phyloP scores from a whole-genome alignment of 352 stramenopile genomes.

The Phytophthora macrochlamydospora region DNA sequence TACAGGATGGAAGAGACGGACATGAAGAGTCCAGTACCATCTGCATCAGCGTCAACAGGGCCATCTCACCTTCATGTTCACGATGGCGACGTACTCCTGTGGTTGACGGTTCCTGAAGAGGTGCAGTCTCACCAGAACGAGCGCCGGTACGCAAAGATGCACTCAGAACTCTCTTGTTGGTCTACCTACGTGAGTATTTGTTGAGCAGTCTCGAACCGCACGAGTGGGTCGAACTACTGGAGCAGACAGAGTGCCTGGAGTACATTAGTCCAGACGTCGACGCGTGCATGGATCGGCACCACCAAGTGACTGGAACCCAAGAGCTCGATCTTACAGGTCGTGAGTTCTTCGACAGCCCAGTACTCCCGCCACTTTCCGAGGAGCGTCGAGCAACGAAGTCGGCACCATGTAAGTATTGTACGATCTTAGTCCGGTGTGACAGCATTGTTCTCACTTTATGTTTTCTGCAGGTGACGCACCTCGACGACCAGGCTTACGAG shows the following conservation, averaged over 20 bases:
- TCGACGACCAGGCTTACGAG: constrained; percentile 36
- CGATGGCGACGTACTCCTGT: too few relatives aligned
- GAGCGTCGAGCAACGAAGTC: neutral
- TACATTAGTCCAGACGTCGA: constrained; percentile 78
- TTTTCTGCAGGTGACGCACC: constrained; percentile 16
- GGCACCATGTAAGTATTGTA: too few relatives aligned
- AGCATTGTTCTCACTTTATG: too few relatives aligned
- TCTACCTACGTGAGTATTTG: constrained; percentile 5
- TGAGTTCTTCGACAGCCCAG: constrained; percentile 71
- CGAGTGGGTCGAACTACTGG: constrained; percentile 70
- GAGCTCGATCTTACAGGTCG: constrained; percentile 65
- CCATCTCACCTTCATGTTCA: too few relatives aligned
- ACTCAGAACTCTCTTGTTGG: too few relatives aligned
- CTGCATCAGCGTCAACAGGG: neutral
- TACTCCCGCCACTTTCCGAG: constrained; percentile 22
- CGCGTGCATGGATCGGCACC: constrained; percentile 41
- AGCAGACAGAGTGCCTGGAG: constrained; percentile 42
- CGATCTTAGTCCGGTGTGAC: too few relatives aligned
- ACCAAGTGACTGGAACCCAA: constrained; percentile 50
- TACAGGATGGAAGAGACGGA: constrained; percentile 17
- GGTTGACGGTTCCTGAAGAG: constrained; percentile 20
- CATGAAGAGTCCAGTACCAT: neutral
- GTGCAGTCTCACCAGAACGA: constrained; percentile 14
- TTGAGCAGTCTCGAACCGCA: constrained; percentile 25
- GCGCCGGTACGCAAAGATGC: constrained; percentile 16